Evolutionary conservation across 1,284 basidiomycete species (phyloP), one percentile per base, ranked within the genome.

Genomic region (Coniferiporia sulphurascens): DNA sequence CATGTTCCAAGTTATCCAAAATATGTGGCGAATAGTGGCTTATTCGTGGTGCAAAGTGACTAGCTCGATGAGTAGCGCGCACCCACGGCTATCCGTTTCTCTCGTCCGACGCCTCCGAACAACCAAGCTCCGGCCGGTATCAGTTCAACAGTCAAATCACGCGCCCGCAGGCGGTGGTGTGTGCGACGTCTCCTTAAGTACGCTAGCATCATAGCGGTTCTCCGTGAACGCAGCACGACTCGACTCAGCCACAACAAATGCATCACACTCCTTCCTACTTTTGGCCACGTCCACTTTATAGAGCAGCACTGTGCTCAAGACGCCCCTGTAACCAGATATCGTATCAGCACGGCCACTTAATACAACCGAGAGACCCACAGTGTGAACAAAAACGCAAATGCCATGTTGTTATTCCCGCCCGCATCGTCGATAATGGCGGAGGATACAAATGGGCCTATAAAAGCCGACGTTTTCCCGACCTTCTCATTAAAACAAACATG

Each of bases 401-500:
- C 87, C 81, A 89, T 88, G 68, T 88, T 90, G 65, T 86, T 80
- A 68, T 91, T 91, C 68, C 87, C 83, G 48, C 78, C 75, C 0
- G 86, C 80, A 10, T 82, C 84, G 27, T 84, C 83, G 64, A 89
- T 87, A 62, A 89, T 86, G 10, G 87, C 87, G 59, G 77, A 87
- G 5, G 87, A 89, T 17, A 91, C 86, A 65, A 92, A 83, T 0
- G 89, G 88, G 0, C 89, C 89, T 64, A 91, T 87, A 70, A 90
- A 89, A n/a, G 86, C 85, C 55, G 88, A 89, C 6, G 88, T 88
- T 73, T 89, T 86, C n/a, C 85, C 83, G 55, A 88, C 73, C 83
- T 86, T 44, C n/a, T 17, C 9, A 15, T 38, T 27, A 38, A 22
- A 19, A 34, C 45, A 3, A 17, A 4, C 45, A 35, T n/a, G 22